Base-by-base conservation (phyloP, 2,329 filamentous ascomycete species). In the Neonectria sp. region DNA sequence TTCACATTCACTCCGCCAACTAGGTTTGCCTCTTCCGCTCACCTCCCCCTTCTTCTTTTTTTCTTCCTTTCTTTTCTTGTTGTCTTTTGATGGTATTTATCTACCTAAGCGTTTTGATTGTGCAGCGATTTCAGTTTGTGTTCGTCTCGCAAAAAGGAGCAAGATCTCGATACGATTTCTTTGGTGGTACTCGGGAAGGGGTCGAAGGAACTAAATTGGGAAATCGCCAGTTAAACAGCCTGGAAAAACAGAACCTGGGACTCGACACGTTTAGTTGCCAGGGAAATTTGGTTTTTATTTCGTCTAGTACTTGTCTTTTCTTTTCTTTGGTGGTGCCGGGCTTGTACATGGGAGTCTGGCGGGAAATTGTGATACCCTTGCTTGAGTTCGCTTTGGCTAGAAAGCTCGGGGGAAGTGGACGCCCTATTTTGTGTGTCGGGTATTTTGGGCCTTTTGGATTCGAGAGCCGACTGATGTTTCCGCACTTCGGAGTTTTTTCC, bases 171-270 rank as follows among this genome's bases (percentile, higher is more conserved):
- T n/a, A 33, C 33, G 21, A 63, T 49, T 40, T 51, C n/a, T 45
- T 63, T 60, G 60, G 40, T 40, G 33, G 49, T 35, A 57, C 35
- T n/a, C 31, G 17, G 51, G 45, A 65, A 40, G 15, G 37, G 6
- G 45, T 61, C 62, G 35, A 43, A 60, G 63, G 46, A 29, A 51
- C 56, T 46, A 60, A 60, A 59, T 65, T 60, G 57, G 63, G 63
- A 35, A 37, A 35, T 3, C 55, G 40, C 63, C 63, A 66, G 63
- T 58, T 51, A 48, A 55, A 63, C 63, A 63, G 58, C 46, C 53
- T 66, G 62, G 63, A 51, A 43, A 58, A 59, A 68, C 63, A 66
- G 66, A 27, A 65, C 66, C 61, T 56, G 58, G 45, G 40, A 63
- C 35, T 53, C 25, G 53, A 40, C 27, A 48, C 37, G 45, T 40